Conservation (phyloP, 768 basidiomycete species). For the Trametes cinnabarina region DNA sequence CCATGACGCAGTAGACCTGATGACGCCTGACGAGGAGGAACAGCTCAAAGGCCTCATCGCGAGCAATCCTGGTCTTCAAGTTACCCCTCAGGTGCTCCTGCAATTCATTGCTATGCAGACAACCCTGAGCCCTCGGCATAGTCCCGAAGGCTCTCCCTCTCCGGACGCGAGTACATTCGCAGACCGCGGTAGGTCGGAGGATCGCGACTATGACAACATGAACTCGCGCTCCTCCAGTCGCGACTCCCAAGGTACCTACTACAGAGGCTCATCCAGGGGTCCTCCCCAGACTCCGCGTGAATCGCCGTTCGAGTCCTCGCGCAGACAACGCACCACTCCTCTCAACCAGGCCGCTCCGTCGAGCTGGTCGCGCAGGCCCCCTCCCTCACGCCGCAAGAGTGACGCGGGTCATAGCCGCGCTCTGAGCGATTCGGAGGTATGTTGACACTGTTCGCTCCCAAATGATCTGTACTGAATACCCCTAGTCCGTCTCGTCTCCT, state of each 20-base stretch:
- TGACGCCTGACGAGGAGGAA: conserved; percentile 60
- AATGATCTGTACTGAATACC: not conserved
- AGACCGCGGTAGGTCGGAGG: conserved; percentile 40
- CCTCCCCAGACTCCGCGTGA: conserved; percentile 54
- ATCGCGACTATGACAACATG: conserved; percentile 34
- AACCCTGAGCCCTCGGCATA: conserved; percentile 15
- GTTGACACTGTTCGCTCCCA: conserved; percentile 17
- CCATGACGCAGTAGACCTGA: conserved; percentile 60
- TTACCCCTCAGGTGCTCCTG: conserved; percentile 65
- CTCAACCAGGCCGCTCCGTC: conserved; percentile 59
- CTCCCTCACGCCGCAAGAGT: conserved; percentile 66
- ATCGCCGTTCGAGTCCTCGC: conserved; percentile 69
- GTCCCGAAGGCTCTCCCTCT: conserved; percentile 29
- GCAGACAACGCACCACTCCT: conserved; percentile 70
- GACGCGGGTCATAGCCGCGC: conserved; percentile 57
- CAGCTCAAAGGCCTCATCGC: conserved; percentile 58
- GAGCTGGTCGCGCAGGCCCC: conserved; percentile 70
- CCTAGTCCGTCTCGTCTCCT: conserved; percentile 35
- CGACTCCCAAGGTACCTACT: conserved; percentile 48
- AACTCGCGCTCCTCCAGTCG: conserved; percentile 58
- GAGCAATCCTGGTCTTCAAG: conserved; percentile 59
- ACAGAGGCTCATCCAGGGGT: conserved; percentile 43
- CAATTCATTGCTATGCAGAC: conserved; percentile 52
- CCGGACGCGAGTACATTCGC: conserved; percentile 36
- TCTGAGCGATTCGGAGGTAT: conserved; percentile 72